Percentiles rank a stretch among this genome's conserved stretches.
These are phyloP conservation scores for Mortierella alpina DNA, from an alignment of 192 early-diverging fungal species.

Conservation along the genomic window DNA sequence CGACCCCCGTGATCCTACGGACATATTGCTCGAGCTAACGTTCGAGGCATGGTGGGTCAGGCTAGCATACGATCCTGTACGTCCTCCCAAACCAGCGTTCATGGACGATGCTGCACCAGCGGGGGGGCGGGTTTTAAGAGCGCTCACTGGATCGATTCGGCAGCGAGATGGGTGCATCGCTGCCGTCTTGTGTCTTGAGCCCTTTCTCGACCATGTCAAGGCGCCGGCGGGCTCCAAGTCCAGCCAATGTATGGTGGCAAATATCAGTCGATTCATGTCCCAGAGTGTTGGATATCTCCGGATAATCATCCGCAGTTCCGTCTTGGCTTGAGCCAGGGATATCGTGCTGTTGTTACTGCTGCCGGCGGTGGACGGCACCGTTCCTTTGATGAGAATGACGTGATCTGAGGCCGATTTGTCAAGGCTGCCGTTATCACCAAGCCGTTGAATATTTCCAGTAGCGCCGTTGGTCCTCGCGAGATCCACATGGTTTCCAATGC, in stretches of 20 bases:
- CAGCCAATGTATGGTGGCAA: constrained; percentile 48
- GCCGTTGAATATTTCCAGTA: neutral
- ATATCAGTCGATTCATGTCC: constrained; percentile 47
- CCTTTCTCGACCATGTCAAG: neutral
- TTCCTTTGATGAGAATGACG: constrained; percentile 34
- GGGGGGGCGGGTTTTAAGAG: constrained; percentile 17
- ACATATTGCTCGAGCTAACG: constrained; percentile 8
- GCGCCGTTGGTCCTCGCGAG: neutral
- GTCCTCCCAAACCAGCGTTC: neutral
- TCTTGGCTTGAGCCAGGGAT: constrained; percentile 22
- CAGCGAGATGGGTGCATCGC: constrained; percentile 42
- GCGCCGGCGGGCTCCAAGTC: constrained; percentile 37
- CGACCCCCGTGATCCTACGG: constrained; percentile 28
- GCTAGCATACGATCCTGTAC: neutral
- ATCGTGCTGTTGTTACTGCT: neutral
- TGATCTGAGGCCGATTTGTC: constrained; percentile 36
- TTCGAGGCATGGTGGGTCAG: constrained; percentile 19
- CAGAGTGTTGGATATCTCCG: constrained; percentile 26
- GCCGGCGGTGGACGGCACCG: constrained; percentile 3
- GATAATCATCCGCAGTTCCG: constrained; percentile 24
- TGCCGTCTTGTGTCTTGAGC: constrained; percentile 10
- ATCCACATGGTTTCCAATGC: constrained; percentile 18
- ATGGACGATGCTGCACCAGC: neutral
- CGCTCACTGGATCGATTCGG: constrained; percentile 32
- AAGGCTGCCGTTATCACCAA: neutral